These are phyloP conservation scores for Dictyophora rubrovolvata DNA, from an alignment of 768 basidiomycete genomes.

Conservation along the genomic window DNA sequence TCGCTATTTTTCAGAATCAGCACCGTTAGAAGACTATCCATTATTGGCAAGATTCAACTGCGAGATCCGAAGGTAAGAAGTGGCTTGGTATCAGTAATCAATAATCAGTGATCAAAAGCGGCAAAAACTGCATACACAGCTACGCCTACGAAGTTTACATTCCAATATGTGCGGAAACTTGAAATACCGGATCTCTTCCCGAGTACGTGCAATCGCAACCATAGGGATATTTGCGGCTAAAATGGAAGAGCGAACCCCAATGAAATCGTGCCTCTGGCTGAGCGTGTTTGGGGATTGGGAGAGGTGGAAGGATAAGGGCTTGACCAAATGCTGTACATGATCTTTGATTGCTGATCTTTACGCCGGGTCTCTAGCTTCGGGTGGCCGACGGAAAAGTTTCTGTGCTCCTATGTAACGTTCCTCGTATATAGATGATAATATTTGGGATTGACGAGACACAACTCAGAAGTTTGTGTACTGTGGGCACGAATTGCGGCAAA, in stretches of 20 bases:
- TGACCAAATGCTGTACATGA: conserved; percentile 23
- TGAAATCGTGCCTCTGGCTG: conserved; percentile 34
- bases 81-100: conserved; percentile 46
- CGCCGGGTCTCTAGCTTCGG: too few relatives aligned
- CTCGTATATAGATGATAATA: neutral
- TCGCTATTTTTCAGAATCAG: too few relatives aligned
- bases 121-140: conserved; percentile 40
- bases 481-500: conserved; percentile 41
- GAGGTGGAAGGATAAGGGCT: conserved; percentile 58
- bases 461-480: conserved; percentile 7
- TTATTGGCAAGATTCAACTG: neutral
- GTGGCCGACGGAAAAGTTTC: too few relatives aligned
- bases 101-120: too few relatives aligned
- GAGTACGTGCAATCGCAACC: conserved; percentile 37
- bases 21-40: neutral
- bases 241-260: conserved; percentile 29
- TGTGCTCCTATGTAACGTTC: neutral
- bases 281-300: conserved; percentile 46
- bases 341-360: neutral
- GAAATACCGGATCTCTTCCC: conserved; percentile 34
- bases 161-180: conserved; percentile 18
- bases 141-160: too few relatives aligned
- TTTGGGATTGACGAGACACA: too few relatives aligned
- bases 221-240: conserved; percentile 34
- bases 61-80: conserved; percentile 17